Conservation (phyloP, 306 rosid genomes). For the Vicia faba region DNA sequence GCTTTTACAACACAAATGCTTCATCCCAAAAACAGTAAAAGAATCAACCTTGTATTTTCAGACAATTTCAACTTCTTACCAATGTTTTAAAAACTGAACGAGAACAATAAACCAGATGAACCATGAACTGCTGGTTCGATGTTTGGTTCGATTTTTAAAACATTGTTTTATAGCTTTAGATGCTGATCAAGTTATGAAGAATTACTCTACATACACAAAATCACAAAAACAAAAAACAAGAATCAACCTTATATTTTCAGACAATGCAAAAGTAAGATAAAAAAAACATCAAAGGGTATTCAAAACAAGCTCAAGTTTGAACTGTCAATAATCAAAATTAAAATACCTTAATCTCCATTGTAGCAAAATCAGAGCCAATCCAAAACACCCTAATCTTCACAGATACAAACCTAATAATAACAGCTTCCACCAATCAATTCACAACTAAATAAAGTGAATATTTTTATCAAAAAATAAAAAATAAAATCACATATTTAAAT, state of each 20-base stretch:
- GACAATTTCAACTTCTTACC: not conserved
- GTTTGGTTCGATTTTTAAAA: not conserved
- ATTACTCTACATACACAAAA: not conserved
- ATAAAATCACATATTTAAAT: conserved; percentile 32
- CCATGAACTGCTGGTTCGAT: not conserved
- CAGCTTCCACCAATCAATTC: conserved; percentile 40
- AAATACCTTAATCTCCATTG: conserved; percentile 55
- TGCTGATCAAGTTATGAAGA: conserved; percentile 1
- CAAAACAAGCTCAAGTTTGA: conserved; percentile 23
- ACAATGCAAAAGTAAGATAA: not conserved
- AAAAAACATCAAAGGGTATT: conserved; percentile 24
- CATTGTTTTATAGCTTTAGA: not conserved
- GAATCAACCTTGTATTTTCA: conserved; percentile 7
- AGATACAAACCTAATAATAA: conserved; percentile 40
- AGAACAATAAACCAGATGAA: not conserved
- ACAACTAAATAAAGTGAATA: conserved; percentile 7
- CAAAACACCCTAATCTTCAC: conserved; percentile 45
- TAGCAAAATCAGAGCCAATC: conserved; percentile 40
- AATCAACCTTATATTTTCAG: conserved; percentile 6
- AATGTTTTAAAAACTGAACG: too few species aligned
- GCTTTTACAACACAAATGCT: too few species aligned
- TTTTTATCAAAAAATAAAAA: not conserved
- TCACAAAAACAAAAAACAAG: not conserved
- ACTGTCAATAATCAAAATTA: conserved; percentile 9
- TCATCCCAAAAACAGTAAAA: not conserved